phyloP scores from a whole-genome alignment of 176 grass and related monocot genomes.

The Rhynchospora pubera region DNA sequence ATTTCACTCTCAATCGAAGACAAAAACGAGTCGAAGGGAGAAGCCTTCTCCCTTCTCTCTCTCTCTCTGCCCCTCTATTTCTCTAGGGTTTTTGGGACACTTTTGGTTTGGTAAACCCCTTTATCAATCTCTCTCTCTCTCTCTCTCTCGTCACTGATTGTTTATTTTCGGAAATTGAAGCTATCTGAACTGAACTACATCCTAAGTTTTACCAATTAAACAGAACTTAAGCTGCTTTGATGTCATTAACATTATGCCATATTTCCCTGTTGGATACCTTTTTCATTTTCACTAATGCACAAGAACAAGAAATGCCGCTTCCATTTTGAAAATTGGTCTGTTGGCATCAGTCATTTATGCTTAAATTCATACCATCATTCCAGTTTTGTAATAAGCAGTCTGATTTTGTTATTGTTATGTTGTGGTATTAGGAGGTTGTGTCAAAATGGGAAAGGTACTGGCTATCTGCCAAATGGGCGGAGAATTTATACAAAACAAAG shows the following conservation, averaged over 20 bases:
- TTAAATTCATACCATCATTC: constrained; percentile 1
- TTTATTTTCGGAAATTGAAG: not conserved
- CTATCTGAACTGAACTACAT: not conserved
- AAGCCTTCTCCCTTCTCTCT: not conserved
- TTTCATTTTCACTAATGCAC: not conserved
- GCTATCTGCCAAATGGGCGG: constrained; percentile 85
- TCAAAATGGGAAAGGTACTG: constrained; percentile 50
- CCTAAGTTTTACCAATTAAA: not conserved
- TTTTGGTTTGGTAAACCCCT: not conserved
- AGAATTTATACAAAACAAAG: constrained; percentile 60
- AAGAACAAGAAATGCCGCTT: not conserved
- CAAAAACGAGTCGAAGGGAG: not conserved
- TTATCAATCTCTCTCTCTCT: no score
- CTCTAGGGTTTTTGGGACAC: not conserved
- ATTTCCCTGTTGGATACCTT: not conserved
- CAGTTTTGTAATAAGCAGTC: not conserved
- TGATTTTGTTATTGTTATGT: constrained; percentile 3
- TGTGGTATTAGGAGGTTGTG: constrained; percentile 32
- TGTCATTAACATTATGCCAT: not conserved
- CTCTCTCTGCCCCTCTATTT: not conserved
- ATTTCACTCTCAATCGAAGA: not conserved
- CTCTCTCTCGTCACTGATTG: not conserved
- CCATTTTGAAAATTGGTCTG: not conserved
- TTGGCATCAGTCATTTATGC: not conserved
- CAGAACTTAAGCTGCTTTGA: not conserved